Base-by-base conservation (phyloP, 495 filamentous ascomycete species). In the Hypoxylon perforatum region DNA sequence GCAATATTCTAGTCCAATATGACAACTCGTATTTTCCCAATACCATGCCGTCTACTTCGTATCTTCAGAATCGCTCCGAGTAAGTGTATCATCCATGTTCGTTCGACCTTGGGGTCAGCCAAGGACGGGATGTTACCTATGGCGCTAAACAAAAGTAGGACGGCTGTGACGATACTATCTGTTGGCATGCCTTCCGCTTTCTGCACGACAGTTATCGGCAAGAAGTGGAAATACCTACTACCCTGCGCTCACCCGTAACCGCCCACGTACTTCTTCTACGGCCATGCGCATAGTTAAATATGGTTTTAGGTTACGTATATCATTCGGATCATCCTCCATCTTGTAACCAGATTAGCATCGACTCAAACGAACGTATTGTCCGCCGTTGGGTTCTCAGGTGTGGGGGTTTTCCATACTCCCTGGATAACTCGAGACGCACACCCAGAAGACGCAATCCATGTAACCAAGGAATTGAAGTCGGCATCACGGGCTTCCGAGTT, bases 401-500 rank as follows among this genome's bases (percentile, higher is more conserved):
- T 44, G 17, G 41, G 41, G 41, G 30, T 33, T 33, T 10, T 33
- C 30, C 11, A 33, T 17, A 21, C 17, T 44, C 39, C 12, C 39
- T 11, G 15, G 2, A 21, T 28, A 11, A 1, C 45, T 15, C 44
- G 22, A 58, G 19, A 44, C 44, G 36, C 55, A 41, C 35, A 39
- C 18, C 22, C 14, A 47, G 25, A 51, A 47, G 19, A 44, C 39
- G 39, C 8, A 18, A 33, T 8, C 38, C 30, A 51, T 45, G 47
- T 23, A 55, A 28, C 54, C 49, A 6, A 47, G 41, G 44, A 59
- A 46, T 33, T 45, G 54, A 59, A 49, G 59, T 63, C 65, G 65
- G 65, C 59, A 63, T 59, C 35, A 10, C 35, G 54, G 49, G 7
- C 54, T 45, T 60, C 47, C 11, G 39, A 53, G 47, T 62, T 67